Evolutionary conservation across 2,329 filamentous ascomycete species (phyloP).

Genomic region (Penicillium palitans): DNA sequence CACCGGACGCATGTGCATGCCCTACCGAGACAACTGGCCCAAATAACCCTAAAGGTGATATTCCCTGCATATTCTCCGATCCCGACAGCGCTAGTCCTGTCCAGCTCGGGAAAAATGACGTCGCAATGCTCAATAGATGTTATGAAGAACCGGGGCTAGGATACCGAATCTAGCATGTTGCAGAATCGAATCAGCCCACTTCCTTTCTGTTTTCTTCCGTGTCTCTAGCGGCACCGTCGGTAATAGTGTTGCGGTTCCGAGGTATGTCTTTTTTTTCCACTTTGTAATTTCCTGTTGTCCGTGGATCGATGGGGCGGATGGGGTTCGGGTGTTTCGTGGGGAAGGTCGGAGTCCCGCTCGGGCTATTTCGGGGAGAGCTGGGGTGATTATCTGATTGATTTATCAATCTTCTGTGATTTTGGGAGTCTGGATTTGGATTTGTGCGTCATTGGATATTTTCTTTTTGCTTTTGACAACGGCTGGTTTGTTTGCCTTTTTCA

Average conservation of each 20-base stretch:
- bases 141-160: background rate
- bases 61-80: background rate
- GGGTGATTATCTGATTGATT: conserved; percentile 11
- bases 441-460: background rate
- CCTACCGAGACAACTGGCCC: background rate
- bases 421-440: background rate
- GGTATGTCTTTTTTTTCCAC: background rate
- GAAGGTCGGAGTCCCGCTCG: conserved; percentile 5
- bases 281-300: background rate
- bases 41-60: background rate
- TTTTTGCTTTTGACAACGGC: too few relatives aligned
- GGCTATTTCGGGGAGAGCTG: conserved; percentile 4
- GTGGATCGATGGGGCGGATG: background rate
- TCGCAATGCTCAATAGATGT: background rate
- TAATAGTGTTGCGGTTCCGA: background rate
- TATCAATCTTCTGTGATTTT: background rate
- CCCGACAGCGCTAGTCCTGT: background rate
- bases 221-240: background rate
- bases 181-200: background rate
- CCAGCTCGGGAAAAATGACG: background rate
- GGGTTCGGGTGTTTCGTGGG: background rate
- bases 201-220: background rate
- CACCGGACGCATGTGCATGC: background rate
- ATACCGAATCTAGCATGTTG: background rate
- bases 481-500: background rate